Base-by-base conservation (phyloP, 768 basidiomycete species). In the Lentinula aciculospora region DNA sequence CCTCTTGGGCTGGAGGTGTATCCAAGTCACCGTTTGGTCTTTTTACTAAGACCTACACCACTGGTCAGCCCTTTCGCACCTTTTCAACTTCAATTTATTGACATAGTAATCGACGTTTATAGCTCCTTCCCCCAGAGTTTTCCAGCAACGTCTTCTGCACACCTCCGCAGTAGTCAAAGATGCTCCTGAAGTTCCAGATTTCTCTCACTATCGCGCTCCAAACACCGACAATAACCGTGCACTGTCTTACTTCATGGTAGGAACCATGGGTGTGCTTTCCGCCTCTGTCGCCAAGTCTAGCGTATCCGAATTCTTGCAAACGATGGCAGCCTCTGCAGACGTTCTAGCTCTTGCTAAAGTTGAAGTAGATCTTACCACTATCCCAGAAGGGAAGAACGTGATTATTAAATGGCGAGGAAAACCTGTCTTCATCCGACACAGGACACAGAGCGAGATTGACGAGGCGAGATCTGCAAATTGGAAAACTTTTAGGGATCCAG, bases 341-440 rank as follows among this genome's bases (percentile, higher is more conserved):
- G 96, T 99, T 54, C 86, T 98, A 65, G 97, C 97, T 50, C 81
- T 98, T 63, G 97, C 97, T 60, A 98, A 98, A 78, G 92, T 98
- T 61, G 97, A 99, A 75, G 85, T 99, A 59, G 93, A 96, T 37
- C 84, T 99, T 60, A 74, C 76, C 56, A 77, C 74, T 60, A 98
- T 99, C 67, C 97, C 97, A 36, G 94, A 98, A 81, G 94, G 94
- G 73, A 95, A 94, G 83, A 95, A 96, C 70, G 90, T 89, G 64
- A 86, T 96, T 73, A 91, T 95, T 77, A 94, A 98, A 79, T 99
- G 97, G 97, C 91, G 97, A 68, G 97, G 97, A 72, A 99, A 99
- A 81, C 97, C 97, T 63, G 97, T 99, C 56, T 98, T 98, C 81
- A 94, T 99, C 71, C 85, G 97, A 63, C 97, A 99, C 79, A 85